Evolutionary conservation across 805 yeast species (phyloP).

Genomic region (Lachancea fermentati): DNA sequence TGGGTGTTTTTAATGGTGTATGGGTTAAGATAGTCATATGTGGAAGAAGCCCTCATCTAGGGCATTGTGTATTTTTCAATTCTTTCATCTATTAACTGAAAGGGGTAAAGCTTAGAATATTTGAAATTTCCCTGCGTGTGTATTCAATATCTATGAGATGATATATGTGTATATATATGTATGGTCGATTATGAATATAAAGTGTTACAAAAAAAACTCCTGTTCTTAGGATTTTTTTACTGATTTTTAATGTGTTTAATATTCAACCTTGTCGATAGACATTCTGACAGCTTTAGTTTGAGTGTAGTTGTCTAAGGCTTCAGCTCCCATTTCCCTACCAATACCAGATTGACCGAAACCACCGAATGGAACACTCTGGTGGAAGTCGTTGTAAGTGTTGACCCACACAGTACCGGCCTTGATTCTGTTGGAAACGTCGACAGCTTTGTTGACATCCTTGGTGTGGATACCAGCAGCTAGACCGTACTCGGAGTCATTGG

Average conservation of each 20-base stretch:
- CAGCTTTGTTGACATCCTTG: constrained; percentile 56
- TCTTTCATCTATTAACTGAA: no score
- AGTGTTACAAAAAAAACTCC: not conserved
- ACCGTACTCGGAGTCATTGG: constrained; percentile 77
- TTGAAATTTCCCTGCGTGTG: not conserved
- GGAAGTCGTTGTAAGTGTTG: constrained; percentile 82
- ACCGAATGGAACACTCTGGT: constrained; percentile 84
- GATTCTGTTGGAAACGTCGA: constrained; percentile 58
- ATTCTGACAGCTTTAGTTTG: constrained; percentile 78
- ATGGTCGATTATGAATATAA: not conserved
- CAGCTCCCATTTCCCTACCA: constrained; percentile 88
- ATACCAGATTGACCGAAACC: constrained; percentile 85
- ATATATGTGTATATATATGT: no score
- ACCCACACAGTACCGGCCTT: constrained; percentile 82
- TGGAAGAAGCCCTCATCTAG: no score
- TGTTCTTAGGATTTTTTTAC: no score
- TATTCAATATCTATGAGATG: not conserved
- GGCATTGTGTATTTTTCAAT: no score
- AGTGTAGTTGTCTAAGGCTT: constrained; percentile 76
- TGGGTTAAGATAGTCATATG: no score
- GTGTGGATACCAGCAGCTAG: constrained; percentile 88
- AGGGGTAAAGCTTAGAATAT: no score
- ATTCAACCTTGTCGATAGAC: constrained; percentile 37
- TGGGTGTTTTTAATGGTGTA: no score
- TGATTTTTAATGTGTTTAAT: no score